These are phyloP conservation scores for Torulaspora quercuum DNA, from an alignment of 805 yeast genomes.

Conservation along the genomic window DNA sequence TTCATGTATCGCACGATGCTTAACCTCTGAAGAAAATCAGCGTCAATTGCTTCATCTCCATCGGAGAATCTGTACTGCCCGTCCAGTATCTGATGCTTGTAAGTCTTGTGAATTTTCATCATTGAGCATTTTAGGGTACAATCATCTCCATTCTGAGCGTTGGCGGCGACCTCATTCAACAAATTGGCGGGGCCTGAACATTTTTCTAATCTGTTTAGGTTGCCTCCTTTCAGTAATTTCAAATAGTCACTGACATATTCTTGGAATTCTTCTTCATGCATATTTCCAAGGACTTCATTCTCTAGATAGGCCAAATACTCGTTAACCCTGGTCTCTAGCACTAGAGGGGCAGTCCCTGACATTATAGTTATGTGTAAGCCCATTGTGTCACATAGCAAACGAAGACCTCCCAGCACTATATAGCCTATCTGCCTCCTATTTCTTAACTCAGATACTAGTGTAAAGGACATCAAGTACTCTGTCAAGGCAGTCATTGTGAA, in stretches of 20 bases:
- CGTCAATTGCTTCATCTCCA: conserved; percentile 35
- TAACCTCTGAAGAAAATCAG: conserved; percentile 32
- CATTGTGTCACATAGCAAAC: conserved; percentile 48
- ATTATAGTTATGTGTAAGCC: conserved; percentile 59
- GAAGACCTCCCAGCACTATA: conserved; percentile 53
- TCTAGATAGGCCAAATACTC: conserved; percentile 46
- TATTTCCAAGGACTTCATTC: conserved; percentile 21
- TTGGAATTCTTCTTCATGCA: conserved; percentile 40
- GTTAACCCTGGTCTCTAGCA: conserved; percentile 46
- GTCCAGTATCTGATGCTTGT: conserved; percentile 50
- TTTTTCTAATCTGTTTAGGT: conserved; percentile 12
- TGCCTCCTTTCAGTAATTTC: conserved; percentile 17
- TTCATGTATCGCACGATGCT: conserved; percentile 34
- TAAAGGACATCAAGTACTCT: conserved; percentile 45
- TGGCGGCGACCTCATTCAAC: conserved; percentile 36
- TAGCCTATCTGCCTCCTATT: conserved; percentile 60
- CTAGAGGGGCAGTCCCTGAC: conserved; percentile 47
- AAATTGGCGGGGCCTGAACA: conserved; percentile 38
- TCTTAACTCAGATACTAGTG: conserved; percentile 48
- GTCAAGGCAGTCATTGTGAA: conserved; percentile 46
- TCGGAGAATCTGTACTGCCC: conserved; percentile 43
- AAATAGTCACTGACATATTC: conserved; percentile 41
- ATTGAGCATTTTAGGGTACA: conserved; percentile 21
- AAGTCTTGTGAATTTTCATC: conserved; percentile 44
- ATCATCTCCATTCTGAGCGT: conserved; percentile 37